These are phyloP conservation scores for Nitzschia sp. DNA, from an alignment of 108 stramenopile genomes.

Conservation along the genomic window DNA sequence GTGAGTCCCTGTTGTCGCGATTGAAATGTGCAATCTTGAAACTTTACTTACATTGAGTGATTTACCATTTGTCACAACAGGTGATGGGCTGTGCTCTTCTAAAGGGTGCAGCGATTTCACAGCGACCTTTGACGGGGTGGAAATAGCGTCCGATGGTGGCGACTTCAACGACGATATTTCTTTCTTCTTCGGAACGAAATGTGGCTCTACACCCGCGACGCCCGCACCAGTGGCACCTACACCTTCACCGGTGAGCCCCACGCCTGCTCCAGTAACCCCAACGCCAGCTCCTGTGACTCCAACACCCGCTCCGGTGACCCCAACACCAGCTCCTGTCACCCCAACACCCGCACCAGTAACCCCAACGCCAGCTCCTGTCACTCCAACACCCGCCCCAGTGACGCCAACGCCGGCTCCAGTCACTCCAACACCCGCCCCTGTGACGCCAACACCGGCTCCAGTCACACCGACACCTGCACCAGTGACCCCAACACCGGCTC, in stretches of 20 bases:
- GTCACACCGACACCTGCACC: neutral
- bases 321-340: neutral
- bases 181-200: neutral
- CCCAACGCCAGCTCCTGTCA: neutral
- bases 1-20: too few relatives aligned
- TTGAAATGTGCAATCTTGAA: neutral
- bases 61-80: too few relatives aligned
- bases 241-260: neutral
- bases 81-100: too few relatives aligned
- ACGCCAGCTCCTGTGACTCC: neutral
- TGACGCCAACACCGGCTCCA: neutral
- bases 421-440: neutral
- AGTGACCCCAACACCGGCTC: neutral
- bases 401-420: neutral
- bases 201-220: neutral
- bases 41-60: too few relatives aligned
- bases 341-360: neutral
- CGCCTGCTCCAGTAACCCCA: neutral
- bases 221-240: neutral
- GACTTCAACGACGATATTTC: neutral
- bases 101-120: neutral
- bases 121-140: neutral
- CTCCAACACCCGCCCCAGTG: neutral
- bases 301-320: neutral
- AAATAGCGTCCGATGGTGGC: neutral